Percentiles rank a stretch among this genome's conserved stretches.
These are phyloP conservation scores for Annona cherimola DNA, from an alignment of 164 flowering plant genomes.

Conservation along the genomic window DNA sequence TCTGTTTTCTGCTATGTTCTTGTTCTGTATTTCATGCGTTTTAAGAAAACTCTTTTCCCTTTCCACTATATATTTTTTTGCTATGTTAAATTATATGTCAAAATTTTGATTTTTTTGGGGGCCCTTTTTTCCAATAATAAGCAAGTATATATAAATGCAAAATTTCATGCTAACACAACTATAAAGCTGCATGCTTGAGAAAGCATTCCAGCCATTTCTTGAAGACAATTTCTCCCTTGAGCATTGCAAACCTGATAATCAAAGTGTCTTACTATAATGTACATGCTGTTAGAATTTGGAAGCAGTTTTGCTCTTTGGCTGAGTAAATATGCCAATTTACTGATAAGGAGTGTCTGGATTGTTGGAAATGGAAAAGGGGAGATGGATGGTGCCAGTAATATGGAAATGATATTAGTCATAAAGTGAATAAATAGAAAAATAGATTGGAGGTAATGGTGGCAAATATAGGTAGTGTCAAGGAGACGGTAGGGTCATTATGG, in stretches of 20 bases:
- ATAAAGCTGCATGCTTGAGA: neutral
- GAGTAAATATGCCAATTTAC: neutral
- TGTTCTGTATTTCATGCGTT: neutral
- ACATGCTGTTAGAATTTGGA: neutral
- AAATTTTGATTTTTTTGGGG: no score
- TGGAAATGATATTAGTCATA: no score
- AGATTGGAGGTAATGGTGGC: no score
- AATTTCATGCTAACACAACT: neutral
- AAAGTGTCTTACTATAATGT: neutral
- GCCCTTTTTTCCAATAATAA: neutral
- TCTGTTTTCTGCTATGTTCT: neutral
- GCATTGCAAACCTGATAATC: neutral
- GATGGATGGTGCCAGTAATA: no score
- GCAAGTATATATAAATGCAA: neutral
- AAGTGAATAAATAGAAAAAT: no score
- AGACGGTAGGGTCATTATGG: no score
- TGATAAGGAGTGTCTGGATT: no score
- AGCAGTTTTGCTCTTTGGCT: neutral
- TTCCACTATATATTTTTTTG: neutral
- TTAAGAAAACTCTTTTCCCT: neutral
- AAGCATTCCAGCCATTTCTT: neutral
- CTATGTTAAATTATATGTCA: neutral
- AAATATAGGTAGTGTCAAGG: no score
- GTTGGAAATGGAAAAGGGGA: no score
- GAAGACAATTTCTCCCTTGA: neutral